Percentiles rank a stretch among this genome's conserved stretches.
phyloP scores from a whole-genome alignment of 176 grass and related monocot species.

The Oryza nivara region DNA sequence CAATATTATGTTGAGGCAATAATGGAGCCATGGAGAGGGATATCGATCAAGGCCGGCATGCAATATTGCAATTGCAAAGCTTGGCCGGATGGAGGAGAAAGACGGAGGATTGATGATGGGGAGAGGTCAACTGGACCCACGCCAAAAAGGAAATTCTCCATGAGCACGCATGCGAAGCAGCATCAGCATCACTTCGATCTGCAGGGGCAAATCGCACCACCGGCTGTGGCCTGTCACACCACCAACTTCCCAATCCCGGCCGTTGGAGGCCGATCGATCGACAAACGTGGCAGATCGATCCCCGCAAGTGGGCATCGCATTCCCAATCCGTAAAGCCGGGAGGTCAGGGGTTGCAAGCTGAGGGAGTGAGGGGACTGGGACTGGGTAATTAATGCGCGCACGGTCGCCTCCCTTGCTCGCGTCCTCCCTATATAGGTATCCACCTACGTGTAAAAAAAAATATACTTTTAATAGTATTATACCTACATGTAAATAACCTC shows the following conservation, averaged over 20 bases:
- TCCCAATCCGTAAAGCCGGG: conserved; percentile 41
- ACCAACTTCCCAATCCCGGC: background rate
- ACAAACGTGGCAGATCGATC: background rate
- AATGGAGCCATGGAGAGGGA: conserved; percentile 38
- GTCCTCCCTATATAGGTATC: too few relatives aligned
- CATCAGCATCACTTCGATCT: background rate
- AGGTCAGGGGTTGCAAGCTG: too few relatives aligned
- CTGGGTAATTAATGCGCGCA: too few relatives aligned
- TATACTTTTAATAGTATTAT: too few relatives aligned
- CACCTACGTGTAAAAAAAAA: too few relatives aligned
- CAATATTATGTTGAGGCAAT: conserved; percentile 46
- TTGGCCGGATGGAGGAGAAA: background rate
- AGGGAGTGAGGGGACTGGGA: too few relatives aligned
- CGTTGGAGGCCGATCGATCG: conserved; percentile 19
- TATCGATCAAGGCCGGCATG: background rate
- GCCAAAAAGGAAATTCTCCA: conserved; percentile 29
- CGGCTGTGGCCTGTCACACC: background rate
- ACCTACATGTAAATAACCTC: too few relatives aligned
- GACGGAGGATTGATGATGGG: background rate
- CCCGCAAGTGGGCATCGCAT: conserved; percentile 54
- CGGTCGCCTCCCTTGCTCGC: too few relatives aligned
- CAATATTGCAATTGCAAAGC: background rate
- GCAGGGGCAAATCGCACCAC: background rate
- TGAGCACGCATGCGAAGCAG: conserved; percentile 1
- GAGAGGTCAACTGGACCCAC: conserved; percentile 40